Conservation (phyloP, 2,329 filamentous ascomycete species). For the Trichoderma lentiforme region DNA sequence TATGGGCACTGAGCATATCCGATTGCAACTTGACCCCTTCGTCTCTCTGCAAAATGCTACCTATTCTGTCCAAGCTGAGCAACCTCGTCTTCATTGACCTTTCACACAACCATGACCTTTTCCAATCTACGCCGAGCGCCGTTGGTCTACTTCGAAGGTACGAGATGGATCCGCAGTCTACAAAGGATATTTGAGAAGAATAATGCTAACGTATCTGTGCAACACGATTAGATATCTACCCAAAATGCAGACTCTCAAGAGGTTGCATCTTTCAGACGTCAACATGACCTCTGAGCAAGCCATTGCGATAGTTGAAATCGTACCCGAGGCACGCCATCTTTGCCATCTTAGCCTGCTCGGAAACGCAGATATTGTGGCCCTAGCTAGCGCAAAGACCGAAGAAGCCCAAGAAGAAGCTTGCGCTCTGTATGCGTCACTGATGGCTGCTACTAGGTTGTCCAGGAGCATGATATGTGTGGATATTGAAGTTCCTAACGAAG, state of each 20-base stretch:
- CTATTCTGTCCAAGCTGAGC: slow-evolving; percentile 64
- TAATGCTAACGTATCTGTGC: not conserved
- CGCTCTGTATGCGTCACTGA: slow-evolving; percentile 85
- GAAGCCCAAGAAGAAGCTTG: slow-evolving; percentile 87
- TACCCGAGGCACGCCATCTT: slow-evolving; percentile 77
- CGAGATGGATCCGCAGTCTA: slow-evolving; percentile 22
- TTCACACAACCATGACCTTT: slow-evolving; percentile 82
- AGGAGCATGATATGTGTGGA: slow-evolving; percentile 83
- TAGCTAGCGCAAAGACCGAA: slow-evolving; percentile 74
- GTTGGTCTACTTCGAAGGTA: slow-evolving; percentile 72
- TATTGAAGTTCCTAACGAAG: slow-evolving; percentile 77
- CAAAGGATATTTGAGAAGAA: not conserved
- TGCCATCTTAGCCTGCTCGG: slow-evolving; percentile 86
- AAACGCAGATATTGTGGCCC: slow-evolving; percentile 67
- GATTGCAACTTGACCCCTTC: slow-evolving; percentile 76
- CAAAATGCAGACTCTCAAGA: slow-evolving; percentile 71
- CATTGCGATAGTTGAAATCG: slow-evolving; percentile 84
- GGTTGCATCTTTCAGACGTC: slow-evolving; percentile 83
- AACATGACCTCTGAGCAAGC: slow-evolving; percentile 81
- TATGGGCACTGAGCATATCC: slow-evolving; percentile 82
- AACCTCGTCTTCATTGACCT: slow-evolving; percentile 87
- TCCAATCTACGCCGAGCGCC: slow-evolving; percentile 69
- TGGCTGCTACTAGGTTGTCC: slow-evolving; percentile 82
- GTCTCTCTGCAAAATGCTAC: slow-evolving; percentile 71
- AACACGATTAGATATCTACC: slow-evolving; percentile 62